Conservation (phyloP, 495 filamentous ascomycete species). For the Aspergillus egyptiacus region DNA sequence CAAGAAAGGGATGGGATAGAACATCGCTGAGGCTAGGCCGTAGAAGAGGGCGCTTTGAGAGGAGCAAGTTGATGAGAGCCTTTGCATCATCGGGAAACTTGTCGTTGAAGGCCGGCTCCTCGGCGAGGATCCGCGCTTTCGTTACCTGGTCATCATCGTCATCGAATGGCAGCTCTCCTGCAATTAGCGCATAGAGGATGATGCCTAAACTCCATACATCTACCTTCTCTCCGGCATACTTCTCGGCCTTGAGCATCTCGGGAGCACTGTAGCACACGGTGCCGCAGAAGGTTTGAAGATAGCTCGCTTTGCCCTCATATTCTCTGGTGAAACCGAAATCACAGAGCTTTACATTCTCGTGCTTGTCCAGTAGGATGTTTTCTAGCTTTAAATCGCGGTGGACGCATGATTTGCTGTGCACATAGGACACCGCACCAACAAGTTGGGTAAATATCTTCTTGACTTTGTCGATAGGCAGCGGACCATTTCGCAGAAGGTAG, state of each 20-base stretch:
- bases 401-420: constrained; percentile 91
- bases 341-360: constrained; percentile 97
- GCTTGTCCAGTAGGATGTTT: constrained; percentile 93
- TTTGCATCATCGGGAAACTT: constrained; percentile 71
- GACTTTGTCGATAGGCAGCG: constrained; percentile 78
- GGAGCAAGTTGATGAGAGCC: constrained; percentile 63
- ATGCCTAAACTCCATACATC: constrained; percentile 98
- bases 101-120: constrained; percentile 80
- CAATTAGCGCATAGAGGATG: constrained; percentile 88
- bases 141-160: constrained; percentile 87
- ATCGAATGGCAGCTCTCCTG: constrained; percentile 91
- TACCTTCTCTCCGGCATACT: constrained; percentile 95
- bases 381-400: constrained; percentile 96
- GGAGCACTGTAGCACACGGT: constrained; percentile 97
- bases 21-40: constrained; percentile 85
- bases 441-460: constrained; percentile 95
- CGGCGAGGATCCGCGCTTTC: constrained; percentile 72
- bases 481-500: constrained; percentile 81
- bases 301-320: constrained; percentile 91
- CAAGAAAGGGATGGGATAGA: constrained; percentile 79
- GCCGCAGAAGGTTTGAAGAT: constrained; percentile 95
- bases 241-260: constrained; percentile 97
- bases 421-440: constrained; percentile 91
- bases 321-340: constrained; percentile 98
- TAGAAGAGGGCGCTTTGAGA: constrained; percentile 83